Evolutionary conservation across 768 basidiomycete species (phyloP).

Genomic region (Lactarius sanguifluus): DNA sequence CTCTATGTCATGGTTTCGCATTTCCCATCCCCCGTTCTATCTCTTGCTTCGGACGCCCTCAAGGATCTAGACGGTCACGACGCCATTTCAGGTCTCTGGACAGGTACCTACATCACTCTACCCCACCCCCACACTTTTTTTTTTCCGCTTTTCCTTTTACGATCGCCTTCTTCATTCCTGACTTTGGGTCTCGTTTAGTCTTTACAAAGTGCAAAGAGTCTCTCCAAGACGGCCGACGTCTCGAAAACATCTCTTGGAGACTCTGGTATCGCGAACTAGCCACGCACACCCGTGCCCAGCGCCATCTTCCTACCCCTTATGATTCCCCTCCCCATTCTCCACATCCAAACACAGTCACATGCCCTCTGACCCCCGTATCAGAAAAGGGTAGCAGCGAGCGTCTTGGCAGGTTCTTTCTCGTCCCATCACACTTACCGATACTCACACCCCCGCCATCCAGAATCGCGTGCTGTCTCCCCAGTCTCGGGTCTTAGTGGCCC

Average conservation of each 20-base stretch:
- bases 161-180: background rate
- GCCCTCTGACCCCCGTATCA: constrained; percentile 28
- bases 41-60: constrained; percentile 63
- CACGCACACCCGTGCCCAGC: constrained; percentile 39
- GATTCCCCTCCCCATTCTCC: constrained; percentile 32
- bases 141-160: constrained; percentile 9
- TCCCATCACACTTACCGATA: background rate
- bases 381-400: constrained; percentile 11
- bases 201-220: constrained; percentile 83
- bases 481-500: background rate
- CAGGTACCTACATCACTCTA: constrained; percentile 52
- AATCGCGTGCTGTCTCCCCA: constrained; percentile 6
- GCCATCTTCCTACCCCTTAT: constrained; percentile 35
- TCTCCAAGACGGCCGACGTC: constrained; percentile 72
- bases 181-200: constrained; percentile 44
- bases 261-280: constrained; percentile 72
- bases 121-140: constrained; percentile 13
- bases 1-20: constrained; percentile 45
- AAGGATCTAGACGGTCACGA: constrained; percentile 67
- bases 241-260: constrained; percentile 89
- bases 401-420: constrained; percentile 3
- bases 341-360: constrained; percentile 4
- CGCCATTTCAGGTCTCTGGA: constrained; percentile 67
- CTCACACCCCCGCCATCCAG: background rate
- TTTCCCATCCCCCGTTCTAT: constrained; percentile 65